Percentiles rank a stretch among this genome's conserved stretches.
phyloP scores from a whole-genome alignment of 768 basidiomycete genomes.

The Kwoniella bestiolae region DNA sequence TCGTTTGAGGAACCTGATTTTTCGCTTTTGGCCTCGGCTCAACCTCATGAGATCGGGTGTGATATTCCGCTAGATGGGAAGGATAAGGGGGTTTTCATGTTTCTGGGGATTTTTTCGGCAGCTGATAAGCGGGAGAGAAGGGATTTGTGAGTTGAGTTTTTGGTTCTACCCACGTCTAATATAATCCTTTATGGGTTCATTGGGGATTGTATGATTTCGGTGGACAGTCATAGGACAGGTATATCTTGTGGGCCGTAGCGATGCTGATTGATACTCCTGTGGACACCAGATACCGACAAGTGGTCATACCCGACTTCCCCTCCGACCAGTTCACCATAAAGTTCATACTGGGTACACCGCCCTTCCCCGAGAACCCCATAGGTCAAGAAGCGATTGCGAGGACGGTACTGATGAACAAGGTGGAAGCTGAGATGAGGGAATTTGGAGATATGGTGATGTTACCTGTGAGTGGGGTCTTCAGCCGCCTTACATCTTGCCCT shows the following conservation, averaged over 20 bases:
- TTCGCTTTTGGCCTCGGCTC: constrained; percentile 51
- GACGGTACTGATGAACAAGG: constrained; percentile 26
- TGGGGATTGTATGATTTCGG: background rate
- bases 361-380: constrained; percentile 46
- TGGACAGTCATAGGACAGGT: background rate
- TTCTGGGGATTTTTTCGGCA: constrained; percentile 56
- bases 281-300: constrained; percentile 44
- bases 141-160: constrained; percentile 47
- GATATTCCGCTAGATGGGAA: constrained; percentile 46
- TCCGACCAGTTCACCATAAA: constrained; percentile 54
- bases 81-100: constrained; percentile 46
- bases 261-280: background rate
- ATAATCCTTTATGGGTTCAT: constrained; percentile 50
- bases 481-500: too few species aligned
- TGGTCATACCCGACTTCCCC: constrained; percentile 55
- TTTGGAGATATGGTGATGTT: constrained; percentile 56
- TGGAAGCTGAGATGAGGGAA: constrained; percentile 50
- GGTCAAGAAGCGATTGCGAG: constrained; percentile 37
- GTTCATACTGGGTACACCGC: constrained; percentile 56
- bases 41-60: constrained; percentile 56
- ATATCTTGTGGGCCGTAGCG: background rate
- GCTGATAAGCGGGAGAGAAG: constrained; percentile 52
- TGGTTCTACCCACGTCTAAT: background rate
- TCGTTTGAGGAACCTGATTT: constrained; percentile 58
- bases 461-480: constrained; percentile 46